Percentiles rank a stretch among this genome's conserved stretches.
phyloP scores from a whole-genome alignment of 2,329 filamentous ascomycete species.

The Alternaria triticina region DNA sequence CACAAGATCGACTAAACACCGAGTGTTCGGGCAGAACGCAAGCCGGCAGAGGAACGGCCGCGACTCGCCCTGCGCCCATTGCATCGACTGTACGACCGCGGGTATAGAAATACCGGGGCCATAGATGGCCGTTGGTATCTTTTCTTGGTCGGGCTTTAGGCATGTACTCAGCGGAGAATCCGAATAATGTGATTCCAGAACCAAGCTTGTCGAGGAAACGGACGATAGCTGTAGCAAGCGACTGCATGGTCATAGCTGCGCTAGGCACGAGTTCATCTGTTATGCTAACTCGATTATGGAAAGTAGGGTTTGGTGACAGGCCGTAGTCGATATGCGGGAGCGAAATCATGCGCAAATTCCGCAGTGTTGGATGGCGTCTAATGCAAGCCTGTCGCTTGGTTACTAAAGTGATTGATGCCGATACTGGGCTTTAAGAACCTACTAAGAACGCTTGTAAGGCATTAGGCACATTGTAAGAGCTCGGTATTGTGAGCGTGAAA shows the following conservation, averaged over 20 bases:
- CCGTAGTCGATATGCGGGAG: background rate
- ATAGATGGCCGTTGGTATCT: background rate
- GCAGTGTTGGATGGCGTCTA: background rate
- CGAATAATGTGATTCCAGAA: background rate
- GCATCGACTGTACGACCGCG: background rate
- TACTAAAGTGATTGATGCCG: background rate
- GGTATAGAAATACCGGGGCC: background rate
- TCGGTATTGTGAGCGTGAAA: background rate
- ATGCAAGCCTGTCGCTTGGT: background rate
- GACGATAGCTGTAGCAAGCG: background rate
- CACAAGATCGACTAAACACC: background rate
- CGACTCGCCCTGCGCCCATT: background rate
- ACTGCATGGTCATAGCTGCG: background rate
- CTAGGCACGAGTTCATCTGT: background rate
- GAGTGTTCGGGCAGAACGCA: background rate
- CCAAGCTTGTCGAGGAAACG: background rate
- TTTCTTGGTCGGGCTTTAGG: background rate
- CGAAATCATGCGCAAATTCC: background rate
- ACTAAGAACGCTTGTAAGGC: background rate
- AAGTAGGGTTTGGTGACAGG: background rate
- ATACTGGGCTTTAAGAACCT: background rate
- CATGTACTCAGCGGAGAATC: background rate
- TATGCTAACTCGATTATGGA: background rate
- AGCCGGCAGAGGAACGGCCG: background rate
- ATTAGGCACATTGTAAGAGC: background rate